These are phyloP conservation scores for Lolium rigidum DNA, from an alignment of 176 grass and related monocot species.

Conservation along the genomic window DNA sequence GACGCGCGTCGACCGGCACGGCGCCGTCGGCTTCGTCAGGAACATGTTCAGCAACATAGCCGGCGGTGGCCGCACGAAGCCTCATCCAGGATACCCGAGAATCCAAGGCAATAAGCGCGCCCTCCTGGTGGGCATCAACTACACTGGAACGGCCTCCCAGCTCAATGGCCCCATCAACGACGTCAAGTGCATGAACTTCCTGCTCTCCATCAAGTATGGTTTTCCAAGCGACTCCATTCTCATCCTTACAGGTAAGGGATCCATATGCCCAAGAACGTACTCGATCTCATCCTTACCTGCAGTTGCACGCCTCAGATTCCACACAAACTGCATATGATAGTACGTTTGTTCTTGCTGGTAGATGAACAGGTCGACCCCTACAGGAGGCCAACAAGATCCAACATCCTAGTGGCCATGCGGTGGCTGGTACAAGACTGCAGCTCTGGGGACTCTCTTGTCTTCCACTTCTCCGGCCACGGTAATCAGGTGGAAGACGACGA, in stretches of 20 bases:
- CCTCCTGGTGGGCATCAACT: slow-evolving; percentile 77
- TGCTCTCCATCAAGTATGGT: slow-evolving; percentile 62
- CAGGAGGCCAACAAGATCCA: slow-evolving; percentile 66
- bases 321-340: no score
- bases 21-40: slow-evolving; percentile 7
- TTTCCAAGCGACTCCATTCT: slow-evolving; percentile 63
- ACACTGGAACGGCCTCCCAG: slow-evolving; percentile 37
- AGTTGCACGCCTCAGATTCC: no score
- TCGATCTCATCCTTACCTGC: no score
- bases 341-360: not conserved
- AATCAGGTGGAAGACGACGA: slow-evolving; percentile 65
- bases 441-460: slow-evolving; percentile 85
- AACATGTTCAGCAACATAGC: not conserved
- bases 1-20: slow-evolving; percentile 37
- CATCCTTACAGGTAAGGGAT: slow-evolving; percentile 54
- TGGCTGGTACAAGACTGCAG: slow-evolving; percentile 79
- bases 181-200: slow-evolving; percentile 71
- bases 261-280: no score
- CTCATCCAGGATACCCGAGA: slow-evolving; percentile 38
- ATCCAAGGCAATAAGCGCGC: slow-evolving; percentile 72
- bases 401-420: slow-evolving; percentile 74
- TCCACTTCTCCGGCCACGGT: slow-evolving; percentile 88
- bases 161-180: slow-evolving; percentile 76
- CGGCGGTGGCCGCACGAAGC: not conserved
- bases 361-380: slow-evolving; percentile 62